These are phyloP conservation scores for Epichloe sylvatica DNA, from an alignment of 2,329 filamentous ascomycete species.

Conservation along the genomic window DNA sequence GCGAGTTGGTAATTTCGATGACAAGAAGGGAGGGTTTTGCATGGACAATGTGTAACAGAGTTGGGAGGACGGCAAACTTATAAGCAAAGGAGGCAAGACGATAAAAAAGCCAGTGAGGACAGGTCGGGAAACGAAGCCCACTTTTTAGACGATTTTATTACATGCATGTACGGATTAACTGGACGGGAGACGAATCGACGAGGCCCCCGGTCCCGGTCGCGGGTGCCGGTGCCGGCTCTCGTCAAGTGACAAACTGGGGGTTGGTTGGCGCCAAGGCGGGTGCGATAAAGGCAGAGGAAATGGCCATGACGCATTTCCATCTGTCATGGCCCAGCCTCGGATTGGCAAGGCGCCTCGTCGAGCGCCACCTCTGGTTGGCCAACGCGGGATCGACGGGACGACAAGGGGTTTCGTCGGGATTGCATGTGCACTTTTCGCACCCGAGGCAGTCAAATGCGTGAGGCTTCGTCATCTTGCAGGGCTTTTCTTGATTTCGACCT, in stretches of 20 bases:
- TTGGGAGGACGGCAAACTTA: background rate
- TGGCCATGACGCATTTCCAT: constrained; percentile 17
- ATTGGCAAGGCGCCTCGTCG: background rate
- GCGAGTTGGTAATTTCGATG: background rate
- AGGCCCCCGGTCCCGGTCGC: no score
- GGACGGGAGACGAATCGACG: background rate
- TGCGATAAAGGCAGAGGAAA: constrained; percentile 1
- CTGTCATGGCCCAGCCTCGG: constrained; percentile 10
- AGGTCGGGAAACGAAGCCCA: no score
- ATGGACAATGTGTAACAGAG: background rate
- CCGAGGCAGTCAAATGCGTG: no score
- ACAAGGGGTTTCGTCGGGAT: no score
- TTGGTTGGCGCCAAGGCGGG: no score
- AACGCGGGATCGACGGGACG: no score
- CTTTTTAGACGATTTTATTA: background rate
- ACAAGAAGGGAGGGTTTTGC: background rate
- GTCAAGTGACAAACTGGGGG: no score
- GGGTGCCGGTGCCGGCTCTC: background rate
- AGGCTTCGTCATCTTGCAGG: no score
- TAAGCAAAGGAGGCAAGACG: background rate
- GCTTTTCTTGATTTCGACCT: no score
- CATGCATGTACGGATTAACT: background rate
- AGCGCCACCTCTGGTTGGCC: constrained; percentile 1
- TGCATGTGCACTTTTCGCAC: no score
- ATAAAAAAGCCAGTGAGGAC: background rate